phyloP scores from a whole-genome alignment of 495 filamentous ascomycete genomes.

The Daldinia vernicosa region DNA sequence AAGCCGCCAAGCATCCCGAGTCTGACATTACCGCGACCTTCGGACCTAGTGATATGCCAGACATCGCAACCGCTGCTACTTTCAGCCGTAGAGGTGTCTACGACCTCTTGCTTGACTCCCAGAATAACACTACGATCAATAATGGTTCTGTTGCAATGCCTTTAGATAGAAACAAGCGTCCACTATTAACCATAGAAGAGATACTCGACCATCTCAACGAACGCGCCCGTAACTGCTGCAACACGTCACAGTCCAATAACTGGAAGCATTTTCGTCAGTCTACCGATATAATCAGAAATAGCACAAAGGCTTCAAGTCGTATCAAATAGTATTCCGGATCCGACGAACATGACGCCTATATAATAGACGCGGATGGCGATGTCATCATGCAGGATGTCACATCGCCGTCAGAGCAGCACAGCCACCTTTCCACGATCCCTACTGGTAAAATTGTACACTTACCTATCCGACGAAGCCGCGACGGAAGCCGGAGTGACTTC shows the following conservation, averaged over 20 bases:
- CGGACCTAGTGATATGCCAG: conserved; percentile 2
- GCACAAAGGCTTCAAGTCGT: neutral
- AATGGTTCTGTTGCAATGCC: neutral
- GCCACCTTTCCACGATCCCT: neutral
- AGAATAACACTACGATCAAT: neutral
- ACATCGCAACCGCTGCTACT: neutral
- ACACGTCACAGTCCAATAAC: neutral
- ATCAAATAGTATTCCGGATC: conserved; percentile 27
- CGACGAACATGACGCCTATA: neutral
- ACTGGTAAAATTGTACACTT: conserved; percentile 8
- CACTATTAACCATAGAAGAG: conserved; percentile 13
- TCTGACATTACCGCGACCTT: conserved; percentile 20
- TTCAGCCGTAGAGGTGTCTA: neutral
- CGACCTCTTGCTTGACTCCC: neutral
- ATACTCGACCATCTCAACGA: conserved; percentile 11
- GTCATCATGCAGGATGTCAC: conserved; percentile 27
- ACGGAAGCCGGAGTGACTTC: neutral
- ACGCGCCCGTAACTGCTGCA: neutral
- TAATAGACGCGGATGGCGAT: conserved; percentile 27
- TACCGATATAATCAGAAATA: neutral
- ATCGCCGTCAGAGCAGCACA: neutral
- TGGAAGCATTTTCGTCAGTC: neutral
- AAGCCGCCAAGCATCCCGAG: conserved; percentile 26
- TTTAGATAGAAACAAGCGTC: neutral
- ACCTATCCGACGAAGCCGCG: conserved; percentile 14